phyloP scores from a whole-genome alignment of 2,329 filamentous ascomycete genomes.

The Penicillium glabrum region DNA sequence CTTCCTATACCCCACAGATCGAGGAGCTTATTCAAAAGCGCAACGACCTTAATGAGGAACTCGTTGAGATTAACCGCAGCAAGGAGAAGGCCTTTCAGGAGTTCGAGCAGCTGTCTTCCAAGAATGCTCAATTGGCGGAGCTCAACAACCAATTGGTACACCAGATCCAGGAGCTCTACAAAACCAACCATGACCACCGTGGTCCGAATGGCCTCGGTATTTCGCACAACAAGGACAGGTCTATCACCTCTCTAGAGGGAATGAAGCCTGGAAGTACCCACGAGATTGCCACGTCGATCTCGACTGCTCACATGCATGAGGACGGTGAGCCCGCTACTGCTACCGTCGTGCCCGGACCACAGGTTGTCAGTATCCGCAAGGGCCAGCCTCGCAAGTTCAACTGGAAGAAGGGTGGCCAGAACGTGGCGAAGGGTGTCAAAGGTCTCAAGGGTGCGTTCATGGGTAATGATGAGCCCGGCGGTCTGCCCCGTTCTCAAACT shows the following conservation, averaged over 20 bases:
- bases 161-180: slow-evolving; percentile 90
- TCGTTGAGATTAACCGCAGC: slow-evolving; percentile 75
- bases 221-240: slow-evolving; percentile 54
- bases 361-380: slow-evolving; percentile 92
- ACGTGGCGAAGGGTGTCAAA: slow-evolving; percentile 92
- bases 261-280: slow-evolving; percentile 43
- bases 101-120: slow-evolving; percentile 89
- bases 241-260: slow-evolving; percentile 43
- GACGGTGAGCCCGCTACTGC: slow-evolving; percentile 63
- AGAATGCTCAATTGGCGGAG: slow-evolving; percentile 90
- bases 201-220: slow-evolving; percentile 61
- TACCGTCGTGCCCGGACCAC: slow-evolving; percentile 69
- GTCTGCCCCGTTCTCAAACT: slow-evolving; percentile 39
- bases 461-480: slow-evolving; percentile 12
- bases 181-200: slow-evolving; percentile 57
- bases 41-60: slow-evolving; percentile 81
- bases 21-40: slow-evolving; percentile 89
- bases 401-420: slow-evolving; percentile 96
- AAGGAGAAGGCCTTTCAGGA: slow-evolving; percentile 93
- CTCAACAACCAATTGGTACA: slow-evolving; percentile 95
- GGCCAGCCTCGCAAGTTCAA: slow-evolving; percentile 95
- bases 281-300: slow-evolving; percentile 58
- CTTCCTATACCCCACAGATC: slow-evolving; percentile 71
- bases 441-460: slow-evolving; percentile 90
- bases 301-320: slow-evolving; percentile 58